A percentile compares a stretch with the other conserved stretches of the same genome.
phyloP scores from a whole-genome alignment of 768 basidiomycete genomes.

The Phaeotremella fagi region DNA sequence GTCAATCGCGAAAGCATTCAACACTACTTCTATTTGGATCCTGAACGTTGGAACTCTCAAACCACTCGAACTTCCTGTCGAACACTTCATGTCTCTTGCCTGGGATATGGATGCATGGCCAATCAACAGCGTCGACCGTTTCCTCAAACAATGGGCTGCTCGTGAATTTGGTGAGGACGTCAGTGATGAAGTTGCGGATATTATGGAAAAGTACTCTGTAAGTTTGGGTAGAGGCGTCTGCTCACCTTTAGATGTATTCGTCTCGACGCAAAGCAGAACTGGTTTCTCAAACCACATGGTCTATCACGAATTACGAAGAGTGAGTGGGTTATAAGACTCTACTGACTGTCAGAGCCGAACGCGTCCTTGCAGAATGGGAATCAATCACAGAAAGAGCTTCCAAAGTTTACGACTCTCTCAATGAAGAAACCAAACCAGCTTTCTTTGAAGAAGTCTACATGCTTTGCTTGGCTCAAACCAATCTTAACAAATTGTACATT shows the following conservation, averaged over 20 bases:
- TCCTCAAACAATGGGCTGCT: constrained; percentile 59
- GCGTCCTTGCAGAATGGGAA: constrained; percentile 56
- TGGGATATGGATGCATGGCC: constrained; percentile 61
- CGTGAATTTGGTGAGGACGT: constrained; percentile 59
- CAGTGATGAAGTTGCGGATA: constrained; percentile 52
- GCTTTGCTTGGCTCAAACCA: constrained; percentile 56
- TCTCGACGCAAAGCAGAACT: constrained; percentile 64
- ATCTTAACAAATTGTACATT: constrained; percentile 59
- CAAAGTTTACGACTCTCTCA: constrained; percentile 57
- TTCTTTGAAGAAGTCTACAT: constrained; percentile 62
- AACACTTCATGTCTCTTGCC: constrained; percentile 63
- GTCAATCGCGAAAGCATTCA: constrained; percentile 60
- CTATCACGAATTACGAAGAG: constrained; percentile 66
- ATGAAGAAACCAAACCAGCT: constrained; percentile 54
- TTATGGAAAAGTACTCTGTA: constrained; percentile 50
- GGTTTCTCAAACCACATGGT: constrained; percentile 60
- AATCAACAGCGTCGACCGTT: constrained; percentile 55
- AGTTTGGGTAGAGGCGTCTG: constrained; percentile 1
- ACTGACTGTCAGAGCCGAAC: constrained; percentile 57
- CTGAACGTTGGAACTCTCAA: constrained; percentile 73
- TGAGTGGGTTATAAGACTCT: constrained; percentile 46
- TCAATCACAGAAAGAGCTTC: constrained; percentile 55
- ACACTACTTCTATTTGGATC: constrained; percentile 63
- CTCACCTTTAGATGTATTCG: constrained; percentile 38
- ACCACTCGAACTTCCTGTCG: constrained; percentile 65